phyloP scores from a whole-genome alignment of 2,329 filamentous ascomycete species.

The Penicillium sp. region DNA sequence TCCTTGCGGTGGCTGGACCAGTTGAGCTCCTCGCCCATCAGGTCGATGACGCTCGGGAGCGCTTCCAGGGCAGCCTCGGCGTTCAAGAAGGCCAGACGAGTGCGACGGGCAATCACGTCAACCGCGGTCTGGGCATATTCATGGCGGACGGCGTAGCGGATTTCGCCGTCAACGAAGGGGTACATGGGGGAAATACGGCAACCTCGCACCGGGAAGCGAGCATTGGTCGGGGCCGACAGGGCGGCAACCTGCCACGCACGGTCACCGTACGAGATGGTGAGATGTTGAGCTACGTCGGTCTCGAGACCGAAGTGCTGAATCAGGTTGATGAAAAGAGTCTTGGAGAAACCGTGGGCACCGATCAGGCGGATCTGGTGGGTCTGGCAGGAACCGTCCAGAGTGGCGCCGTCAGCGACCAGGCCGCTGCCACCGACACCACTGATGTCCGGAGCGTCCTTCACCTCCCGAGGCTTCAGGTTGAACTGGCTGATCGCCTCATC shows the following conservation, averaged over 20 bases:
- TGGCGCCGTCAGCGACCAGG: slow-evolving; percentile 67
- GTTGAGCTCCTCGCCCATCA: slow-evolving; percentile 80
- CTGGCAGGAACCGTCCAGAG: slow-evolving; percentile 72
- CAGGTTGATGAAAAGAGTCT: slow-evolving; percentile 89
- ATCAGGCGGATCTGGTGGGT: slow-evolving; percentile 79
- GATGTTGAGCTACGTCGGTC: slow-evolving; percentile 86
- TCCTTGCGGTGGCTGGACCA: slow-evolving; percentile 75
- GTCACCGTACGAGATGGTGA: slow-evolving; percentile 85
- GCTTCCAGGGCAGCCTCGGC: slow-evolving; percentile 86
- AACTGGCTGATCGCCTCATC: slow-evolving; percentile 74
- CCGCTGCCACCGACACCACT: slow-evolving; percentile 70
- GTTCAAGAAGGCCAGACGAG: slow-evolving; percentile 83
- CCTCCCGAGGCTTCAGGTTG: slow-evolving; percentile 57
- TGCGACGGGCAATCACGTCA: slow-evolving; percentile 82
- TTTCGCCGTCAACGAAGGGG: slow-evolving; percentile 87
- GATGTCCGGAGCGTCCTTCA: slow-evolving; percentile 63
- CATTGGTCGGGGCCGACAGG: slow-evolving; percentile 71
- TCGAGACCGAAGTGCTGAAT: slow-evolving; percentile 92
- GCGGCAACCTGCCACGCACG: slow-evolving; percentile 87
- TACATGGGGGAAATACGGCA: slow-evolving; percentile 77
- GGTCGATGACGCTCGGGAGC: slow-evolving; percentile 78
- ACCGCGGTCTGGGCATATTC: slow-evolving; percentile 91
- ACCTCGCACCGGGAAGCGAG: slow-evolving; percentile 79
- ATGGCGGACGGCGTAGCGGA: slow-evolving; percentile 81
- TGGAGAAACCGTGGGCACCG: slow-evolving; percentile 83